Base-by-base conservation (phyloP, 805 yeast genomes). In the Limtongia smithiae region DNA sequence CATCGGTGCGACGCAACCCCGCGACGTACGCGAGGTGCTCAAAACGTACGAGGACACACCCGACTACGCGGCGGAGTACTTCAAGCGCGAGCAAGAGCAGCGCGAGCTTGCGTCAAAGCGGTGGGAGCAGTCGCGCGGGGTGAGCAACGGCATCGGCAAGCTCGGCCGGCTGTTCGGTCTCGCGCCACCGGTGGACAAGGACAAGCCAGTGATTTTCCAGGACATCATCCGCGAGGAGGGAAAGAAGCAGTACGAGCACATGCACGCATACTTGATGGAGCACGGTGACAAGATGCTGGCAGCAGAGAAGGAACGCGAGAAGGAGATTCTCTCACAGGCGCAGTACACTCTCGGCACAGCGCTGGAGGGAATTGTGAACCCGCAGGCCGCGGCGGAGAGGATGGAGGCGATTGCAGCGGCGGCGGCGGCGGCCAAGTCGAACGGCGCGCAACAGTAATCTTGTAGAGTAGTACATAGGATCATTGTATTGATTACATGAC, bases 221-320 rank as follows among this genome's bases (percentile, higher is more conserved):
- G 98, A 91, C 69, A 66, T 80, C 48, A 81, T 90, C 59, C 84
- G 97, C 66, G 94, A 88, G 65, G 91, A 86, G 65, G 96, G 96
- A 61, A 95, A 88, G 69, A 79, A 81, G 71, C 88, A 86, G 67
- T 91, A 88, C 68, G 81, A 83, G 61, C 80, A 81, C 60, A 85
- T 88, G 80, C 81, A 82, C 71, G 81, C 84, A 68, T 74, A 86
- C 62, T 76, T 89, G 60, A 87, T 83, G 62, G 96, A 90, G 72
- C 94, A 91, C 69, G 88, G 74, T 37, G 70, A 70, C 53, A 68
- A 70, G 65, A 60, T 72, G 63, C 57, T 73, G 51, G 83, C 82
- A 62, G 73, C 73, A 59, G 75, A 71, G 60, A 70, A 72, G 65
- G 65, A 65, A 58, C 61, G 69, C 24, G 71, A 69, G 57, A 85